A percentile compares a stretch with the other conserved stretches of the same genome.
Evolutionary conservation across 2,329 filamentous ascomycete genomes (phyloP).

Genomic region (Daldinia sp.): DNA sequence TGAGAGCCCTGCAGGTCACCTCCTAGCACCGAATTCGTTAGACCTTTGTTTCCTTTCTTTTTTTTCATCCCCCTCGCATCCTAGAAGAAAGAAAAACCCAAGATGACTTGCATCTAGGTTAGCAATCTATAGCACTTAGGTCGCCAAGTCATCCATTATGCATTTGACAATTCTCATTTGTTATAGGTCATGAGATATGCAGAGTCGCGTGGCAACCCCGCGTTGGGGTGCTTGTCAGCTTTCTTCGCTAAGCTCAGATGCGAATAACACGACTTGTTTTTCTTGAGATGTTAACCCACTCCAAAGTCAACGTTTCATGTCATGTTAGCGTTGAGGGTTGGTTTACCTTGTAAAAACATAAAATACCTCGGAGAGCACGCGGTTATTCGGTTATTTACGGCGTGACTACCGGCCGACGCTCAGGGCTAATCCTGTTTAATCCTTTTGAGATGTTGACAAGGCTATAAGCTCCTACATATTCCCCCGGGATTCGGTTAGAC

Average conservation of each 20-base stretch:
- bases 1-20: constrained; percentile 4
- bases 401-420: background rate
- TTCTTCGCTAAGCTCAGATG: constrained; percentile 1
- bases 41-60: background rate
- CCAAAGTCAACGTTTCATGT: constrained; percentile 8
- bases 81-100: background rate
- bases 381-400: constrained; percentile 15
- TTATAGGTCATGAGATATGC: constrained; percentile 32
- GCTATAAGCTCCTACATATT: background rate
- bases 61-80: background rate
- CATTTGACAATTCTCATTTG: constrained; percentile 5
- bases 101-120: background rate
- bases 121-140: too few relatives aligned
- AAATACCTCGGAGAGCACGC: background rate
- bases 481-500: background rate
- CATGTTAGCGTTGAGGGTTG: background rate
- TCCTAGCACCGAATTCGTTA: background rate
- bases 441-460: background rate
- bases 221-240: constrained; percentile 32
- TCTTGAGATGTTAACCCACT: constrained; percentile 5
- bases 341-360: too few relatives aligned
- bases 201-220: constrained; percentile 34
- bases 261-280: constrained; percentile 7
- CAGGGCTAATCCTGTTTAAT: background rate
- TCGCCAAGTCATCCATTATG: constrained; percentile 10